Conservation (phyloP, 148 eudicot genomes). For the Rhododendron mucronatum region DNA sequence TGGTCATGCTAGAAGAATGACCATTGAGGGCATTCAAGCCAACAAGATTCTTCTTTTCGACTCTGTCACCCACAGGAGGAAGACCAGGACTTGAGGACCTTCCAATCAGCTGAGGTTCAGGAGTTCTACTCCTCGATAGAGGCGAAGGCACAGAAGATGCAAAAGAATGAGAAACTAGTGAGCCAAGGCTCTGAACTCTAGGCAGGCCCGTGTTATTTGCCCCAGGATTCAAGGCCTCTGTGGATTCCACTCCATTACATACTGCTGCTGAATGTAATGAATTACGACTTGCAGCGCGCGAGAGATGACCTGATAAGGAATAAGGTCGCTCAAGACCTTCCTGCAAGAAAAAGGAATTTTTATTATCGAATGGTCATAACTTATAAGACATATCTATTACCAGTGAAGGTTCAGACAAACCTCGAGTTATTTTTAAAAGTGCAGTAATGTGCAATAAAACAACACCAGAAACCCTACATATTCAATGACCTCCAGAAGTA, state of each 20-base stretch:
- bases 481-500: not conserved
- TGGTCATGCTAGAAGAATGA: slow-evolving; percentile 30
- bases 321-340: slow-evolving; percentile 44
- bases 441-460: not conserved
- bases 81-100: slow-evolving; percentile 25
- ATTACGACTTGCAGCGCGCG: slow-evolving; percentile 34
- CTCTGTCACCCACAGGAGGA: slow-evolving; percentile 14
- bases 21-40: slow-evolving; percentile 15
- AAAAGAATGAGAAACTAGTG: slow-evolving; percentile 25
- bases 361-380: not conserved
- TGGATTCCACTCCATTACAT: slow-evolving; percentile 19
- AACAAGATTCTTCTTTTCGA: slow-evolving; percentile 15
- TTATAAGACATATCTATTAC: not conserved
- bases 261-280: slow-evolving; percentile 26
- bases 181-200: slow-evolving; percentile 29
- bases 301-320: slow-evolving; percentile 25
- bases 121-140: slow-evolving; percentile 25
- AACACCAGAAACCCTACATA: not conserved
- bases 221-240: slow-evolving; percentile 17
- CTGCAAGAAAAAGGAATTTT: slow-evolving; percentile 23
- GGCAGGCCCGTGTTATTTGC: slow-evolving; percentile 11
- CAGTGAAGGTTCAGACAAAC: not conserved
- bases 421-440: not conserved
- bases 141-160: slow-evolving; percentile 24
- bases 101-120: slow-evolving; percentile 30